These are phyloP conservation scores for Nicotiana undulata DNA, from an alignment of 257 asterid species.

Conservation along the genomic window DNA sequence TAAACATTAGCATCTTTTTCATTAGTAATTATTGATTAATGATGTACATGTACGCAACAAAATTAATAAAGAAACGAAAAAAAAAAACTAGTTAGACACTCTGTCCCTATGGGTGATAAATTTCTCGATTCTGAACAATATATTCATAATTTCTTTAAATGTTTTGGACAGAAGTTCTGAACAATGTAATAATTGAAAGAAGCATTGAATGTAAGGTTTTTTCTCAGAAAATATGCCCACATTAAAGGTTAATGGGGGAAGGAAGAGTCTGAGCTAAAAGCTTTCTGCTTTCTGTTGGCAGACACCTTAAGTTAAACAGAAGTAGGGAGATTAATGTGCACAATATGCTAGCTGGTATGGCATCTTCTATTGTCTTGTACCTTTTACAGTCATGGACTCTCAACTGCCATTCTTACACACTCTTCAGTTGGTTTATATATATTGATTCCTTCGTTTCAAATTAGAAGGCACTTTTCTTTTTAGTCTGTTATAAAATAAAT, in stretches of 20 bases:
- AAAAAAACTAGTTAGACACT: not conserved
- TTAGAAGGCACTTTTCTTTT: too few relatives aligned
- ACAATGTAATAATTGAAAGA: not conserved
- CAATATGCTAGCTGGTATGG: conserved; percentile 5
- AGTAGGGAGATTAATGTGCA: not conserved
- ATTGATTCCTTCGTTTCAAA: not conserved
- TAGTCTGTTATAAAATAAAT: too few relatives aligned
- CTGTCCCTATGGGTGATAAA: not conserved
- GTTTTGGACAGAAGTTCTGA: not conserved
- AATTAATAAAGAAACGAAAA: not conserved
- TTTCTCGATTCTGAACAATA: not conserved
- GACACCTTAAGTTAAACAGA: not conserved
- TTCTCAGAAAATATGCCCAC: not conserved
- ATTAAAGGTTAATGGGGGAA: not conserved
- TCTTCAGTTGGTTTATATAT: not conserved
- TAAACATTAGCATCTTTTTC: not conserved
- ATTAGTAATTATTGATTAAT: not conserved
- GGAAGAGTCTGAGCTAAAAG: not conserved
- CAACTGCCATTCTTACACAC: not conserved
- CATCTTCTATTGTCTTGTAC: conserved; percentile 9
- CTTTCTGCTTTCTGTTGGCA: not conserved
- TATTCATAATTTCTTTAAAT: not conserved
- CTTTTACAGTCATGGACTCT: not conserved
- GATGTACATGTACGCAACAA: not conserved
- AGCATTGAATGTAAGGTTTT: not conserved